Base-by-base conservation (phyloP, 1,284 basidiomycete species). In the Waitea zeae region DNA sequence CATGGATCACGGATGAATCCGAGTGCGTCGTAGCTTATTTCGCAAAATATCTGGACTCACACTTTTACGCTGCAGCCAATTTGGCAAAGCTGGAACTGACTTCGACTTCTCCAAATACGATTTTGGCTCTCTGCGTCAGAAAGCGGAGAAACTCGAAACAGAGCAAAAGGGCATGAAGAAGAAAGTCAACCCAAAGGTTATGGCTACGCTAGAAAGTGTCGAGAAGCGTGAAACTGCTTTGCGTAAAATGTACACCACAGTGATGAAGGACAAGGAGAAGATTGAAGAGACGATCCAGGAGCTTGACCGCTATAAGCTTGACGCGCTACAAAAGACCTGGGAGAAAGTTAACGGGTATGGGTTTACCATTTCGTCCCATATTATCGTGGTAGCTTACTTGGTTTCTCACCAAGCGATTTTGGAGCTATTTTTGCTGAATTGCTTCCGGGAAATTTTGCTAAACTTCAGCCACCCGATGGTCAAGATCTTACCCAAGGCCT, bases 161-260 rank as follows among this genome's bases (percentile, higher is more conserved):
- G 67, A 78, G 40, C 86, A 89, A 48, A 80, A 79, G 47, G 75
- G 79, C 20, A 79, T 90, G 75, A 88, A 86, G 57, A 89, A 90
- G 61, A 95, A 93, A 55, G 70, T 97, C 44, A 97, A 98, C 49
- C 80, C 81, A 4, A 95, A 95, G 55, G 90, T 92, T 35, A 74
- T 96, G 61, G 86, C 82, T 49, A 92, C 90, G 83, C 89, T 98
- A 40, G 93, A 97, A 47, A 96, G 89, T 38, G 87, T 93, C 29
- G 95, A 98, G 64, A 96, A 96, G 65, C 82, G 87, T 48, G 93
- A 99, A 54, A 57, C 68, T 1, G 70, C 73, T 15, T 61, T 95
- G 37, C 84, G 80, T 56, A 87, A 84, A 58, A 97, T 88, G 75
- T 67, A 97, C 53, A 53, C 66, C 1, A 90, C 81, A 2, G 92